phyloP scores from a whole-genome alignment of 2,329 filamentous ascomycete species.

The Claviceps humidiphila region DNA sequence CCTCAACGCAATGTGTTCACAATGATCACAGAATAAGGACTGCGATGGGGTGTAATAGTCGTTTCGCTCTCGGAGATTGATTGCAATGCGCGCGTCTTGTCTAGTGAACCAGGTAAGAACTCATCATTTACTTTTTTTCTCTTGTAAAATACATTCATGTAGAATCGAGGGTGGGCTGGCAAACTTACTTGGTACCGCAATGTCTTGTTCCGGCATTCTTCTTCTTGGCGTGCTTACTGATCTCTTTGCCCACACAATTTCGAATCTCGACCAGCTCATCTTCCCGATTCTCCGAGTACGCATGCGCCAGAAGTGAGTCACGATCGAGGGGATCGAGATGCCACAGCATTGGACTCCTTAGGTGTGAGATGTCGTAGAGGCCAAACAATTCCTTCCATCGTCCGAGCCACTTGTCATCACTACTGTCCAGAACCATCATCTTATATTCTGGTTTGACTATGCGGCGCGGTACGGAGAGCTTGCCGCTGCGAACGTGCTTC shows the following conservation, averaged over 20 bases:
- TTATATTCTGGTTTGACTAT: conserved; percentile 16
- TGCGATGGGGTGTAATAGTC: conserved; percentile 57
- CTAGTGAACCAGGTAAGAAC: conserved; percentile 14
- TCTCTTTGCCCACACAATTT: conserved; percentile 64
- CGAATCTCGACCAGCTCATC: conserved; percentile 55
- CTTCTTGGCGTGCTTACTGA: conserved; percentile 71
- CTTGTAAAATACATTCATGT: not conserved
- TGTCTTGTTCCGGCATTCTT: conserved; percentile 26
- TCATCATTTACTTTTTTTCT: not conserved
- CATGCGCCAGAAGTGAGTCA: conserved; percentile 58
- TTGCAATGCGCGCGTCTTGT: conserved; percentile 32
- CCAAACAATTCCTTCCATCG: conserved; percentile 59
- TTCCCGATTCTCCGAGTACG: conserved; percentile 46
- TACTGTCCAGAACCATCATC: conserved; percentile 55
- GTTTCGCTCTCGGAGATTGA: conserved; percentile 54
- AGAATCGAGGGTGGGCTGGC: not conserved
- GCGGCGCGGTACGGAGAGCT: conserved; percentile 10
- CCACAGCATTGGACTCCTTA: conserved; percentile 74
- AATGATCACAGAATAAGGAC: conserved; percentile 49
- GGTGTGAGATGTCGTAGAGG: conserved; percentile 54
- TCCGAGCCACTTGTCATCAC: conserved; percentile 51
- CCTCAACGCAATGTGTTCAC: conserved; percentile 39
- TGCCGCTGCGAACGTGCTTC: conserved; percentile 29
- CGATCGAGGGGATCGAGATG: conserved; percentile 65
- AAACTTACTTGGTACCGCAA: conserved; percentile 30